Evolutionary conservation across 352 stramenopile species (phyloP).

Genomic region (Globisporangium okanoganense): DNA sequence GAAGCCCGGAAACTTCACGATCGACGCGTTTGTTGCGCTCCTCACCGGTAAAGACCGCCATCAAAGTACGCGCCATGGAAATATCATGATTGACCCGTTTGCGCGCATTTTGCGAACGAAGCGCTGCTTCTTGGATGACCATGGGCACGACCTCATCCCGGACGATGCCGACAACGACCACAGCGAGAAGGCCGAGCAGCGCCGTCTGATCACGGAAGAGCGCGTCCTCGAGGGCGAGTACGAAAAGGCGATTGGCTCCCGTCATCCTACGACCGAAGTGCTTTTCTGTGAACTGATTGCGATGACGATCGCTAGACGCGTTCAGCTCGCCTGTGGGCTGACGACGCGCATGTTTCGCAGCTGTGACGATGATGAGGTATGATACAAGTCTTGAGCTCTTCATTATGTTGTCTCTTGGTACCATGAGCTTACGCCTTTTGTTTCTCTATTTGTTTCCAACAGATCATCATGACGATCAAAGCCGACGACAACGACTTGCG

Average conservation of each 20-base stretch:
- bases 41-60: constrained; percentile 65
- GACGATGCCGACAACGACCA: constrained; percentile 41
- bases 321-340: constrained; percentile 74
- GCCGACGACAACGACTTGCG: constrained; percentile 71
- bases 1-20: constrained; percentile 58
- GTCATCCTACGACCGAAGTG: constrained; percentile 40
- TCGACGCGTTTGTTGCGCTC: constrained; percentile 59
- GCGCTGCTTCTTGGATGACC: constrained; percentile 72
- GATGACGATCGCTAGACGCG: constrained; percentile 49
- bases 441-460: no score
- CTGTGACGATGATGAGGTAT: constrained; percentile 62
- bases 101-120: constrained; percentile 59
- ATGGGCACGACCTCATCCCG: constrained; percentile 37
- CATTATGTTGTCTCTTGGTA: no score
- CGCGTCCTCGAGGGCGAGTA: constrained; percentile 59
- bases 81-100: constrained; percentile 70
- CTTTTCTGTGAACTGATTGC: constrained; percentile 72
- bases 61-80: constrained; percentile 22
- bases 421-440: no score
- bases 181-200: constrained; percentile 44
- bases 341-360: constrained; percentile 82
- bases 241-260: constrained; percentile 39
- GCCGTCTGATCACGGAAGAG: constrained; percentile 31
- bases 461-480: constrained; percentile 83
- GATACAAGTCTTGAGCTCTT: no score